phyloP scores from a whole-genome alignment of 768 basidiomycete species.

The Psilocybe tampanensis region DNA sequence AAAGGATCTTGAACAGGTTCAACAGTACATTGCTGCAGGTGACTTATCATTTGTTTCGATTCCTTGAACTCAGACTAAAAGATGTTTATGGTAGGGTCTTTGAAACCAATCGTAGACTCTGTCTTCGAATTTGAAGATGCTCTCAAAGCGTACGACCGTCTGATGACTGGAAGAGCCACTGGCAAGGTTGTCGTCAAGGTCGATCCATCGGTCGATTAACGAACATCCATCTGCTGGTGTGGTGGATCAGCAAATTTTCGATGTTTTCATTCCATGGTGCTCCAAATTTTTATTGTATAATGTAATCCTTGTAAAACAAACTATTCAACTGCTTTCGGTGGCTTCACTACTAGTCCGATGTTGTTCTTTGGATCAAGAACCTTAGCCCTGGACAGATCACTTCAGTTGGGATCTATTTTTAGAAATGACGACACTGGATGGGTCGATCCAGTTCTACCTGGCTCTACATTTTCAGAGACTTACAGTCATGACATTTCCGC shows the following conservation, averaged over 20 bases:
- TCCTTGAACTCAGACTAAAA: not conserved
- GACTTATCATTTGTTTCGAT: not conserved
- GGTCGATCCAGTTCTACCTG: slow-evolving; percentile 20
- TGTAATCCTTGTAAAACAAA: too few relatives aligned
- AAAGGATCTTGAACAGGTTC: slow-evolving; percentile 35
- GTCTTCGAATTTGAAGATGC: slow-evolving; percentile 57
- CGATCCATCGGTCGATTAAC: slow-evolving; percentile 15
- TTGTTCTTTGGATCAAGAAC: too few relatives aligned
- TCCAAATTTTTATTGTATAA: not conserved
- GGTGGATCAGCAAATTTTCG: too few relatives aligned
- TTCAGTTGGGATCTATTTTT: too few relatives aligned
- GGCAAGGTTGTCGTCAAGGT: slow-evolving; percentile 72
- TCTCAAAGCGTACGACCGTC: slow-evolving; percentile 59
- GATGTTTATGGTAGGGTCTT: slow-evolving; percentile 34
- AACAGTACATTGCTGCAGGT: slow-evolving; percentile 45
- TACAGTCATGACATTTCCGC: not conserved
- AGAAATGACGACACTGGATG: not conserved
- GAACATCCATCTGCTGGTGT: too few relatives aligned
- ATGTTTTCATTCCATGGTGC: too few relatives aligned
- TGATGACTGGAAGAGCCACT: slow-evolving; percentile 53
- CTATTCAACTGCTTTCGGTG: too few relatives aligned
- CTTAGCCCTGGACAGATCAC: too few relatives aligned
- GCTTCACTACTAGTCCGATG: too few relatives aligned
- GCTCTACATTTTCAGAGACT: slow-evolving; percentile 1
- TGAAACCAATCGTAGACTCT: slow-evolving; percentile 61